These are phyloP conservation scores for Lanmaoa rubissima DNA, from an alignment of 768 basidiomycete genomes.

Conservation along the genomic window DNA sequence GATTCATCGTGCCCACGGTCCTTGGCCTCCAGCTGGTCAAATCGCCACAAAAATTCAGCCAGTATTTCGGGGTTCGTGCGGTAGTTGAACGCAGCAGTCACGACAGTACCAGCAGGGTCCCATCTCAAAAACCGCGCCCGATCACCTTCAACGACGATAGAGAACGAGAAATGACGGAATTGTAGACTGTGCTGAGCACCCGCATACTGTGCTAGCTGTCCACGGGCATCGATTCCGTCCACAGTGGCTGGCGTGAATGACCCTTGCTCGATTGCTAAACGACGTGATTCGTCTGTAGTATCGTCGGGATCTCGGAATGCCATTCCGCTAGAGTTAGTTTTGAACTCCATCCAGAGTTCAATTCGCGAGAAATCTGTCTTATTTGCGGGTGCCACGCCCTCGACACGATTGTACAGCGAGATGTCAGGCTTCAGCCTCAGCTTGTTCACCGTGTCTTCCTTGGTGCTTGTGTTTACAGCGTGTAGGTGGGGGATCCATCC, in stretches of 20 bases:
- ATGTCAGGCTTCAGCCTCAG: neutral
- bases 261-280: neutral
- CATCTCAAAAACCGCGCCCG: constrained; percentile 34
- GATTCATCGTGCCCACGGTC: neutral
- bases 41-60: too few relatives aligned
- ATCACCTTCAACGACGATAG: constrained; percentile 24
- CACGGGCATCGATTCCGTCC: neutral
- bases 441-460: neutral
- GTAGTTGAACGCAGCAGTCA: neutral
- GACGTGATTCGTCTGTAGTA: neutral
- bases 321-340: neutral
- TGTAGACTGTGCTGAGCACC: constrained; percentile 25
- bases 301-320: neutral
- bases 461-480: constrained; percentile 1
- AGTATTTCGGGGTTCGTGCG: too few relatives aligned
- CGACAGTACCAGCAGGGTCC: constrained; percentile 24
- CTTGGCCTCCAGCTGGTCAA: too few relatives aligned
- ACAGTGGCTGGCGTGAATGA: neutral
- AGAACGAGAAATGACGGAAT: constrained; percentile 34
- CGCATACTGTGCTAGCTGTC: constrained; percentile 28
- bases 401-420: neutral
- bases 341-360: constrained; percentile 13
- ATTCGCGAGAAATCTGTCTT: neutral
- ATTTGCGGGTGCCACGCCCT: neutral
- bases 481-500: neutral